Evolutionary conservation across 768 basidiomycete genomes (phyloP).

Genomic region (Amyloporia xantha): DNA sequence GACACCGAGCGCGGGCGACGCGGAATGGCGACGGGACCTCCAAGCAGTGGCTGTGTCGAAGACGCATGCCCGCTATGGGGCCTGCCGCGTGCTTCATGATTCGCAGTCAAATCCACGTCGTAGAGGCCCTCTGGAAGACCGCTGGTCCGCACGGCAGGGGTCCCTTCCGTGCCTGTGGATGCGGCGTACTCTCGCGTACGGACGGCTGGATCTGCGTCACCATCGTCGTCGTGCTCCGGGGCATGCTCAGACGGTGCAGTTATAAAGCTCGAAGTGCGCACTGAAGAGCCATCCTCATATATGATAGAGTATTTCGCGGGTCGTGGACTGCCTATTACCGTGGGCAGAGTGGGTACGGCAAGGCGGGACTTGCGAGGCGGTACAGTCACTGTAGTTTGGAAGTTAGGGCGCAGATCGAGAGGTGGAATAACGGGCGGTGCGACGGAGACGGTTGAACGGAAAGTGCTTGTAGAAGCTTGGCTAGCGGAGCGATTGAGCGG

Average conservation of each 20-base stretch:
- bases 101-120: conserved; percentile 7
- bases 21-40: conserved; percentile 8
- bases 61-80: conserved; percentile 8
- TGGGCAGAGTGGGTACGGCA: conserved; percentile 15
- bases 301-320: conserved; percentile 24
- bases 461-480: conserved; percentile 55
- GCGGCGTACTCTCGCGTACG: conserved; percentile 6
- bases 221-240: conserved; percentile 9
- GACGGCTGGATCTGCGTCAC: conserved; percentile 2
- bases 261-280: conserved; percentile 27
- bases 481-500: conserved; percentile 62
- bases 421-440: conserved; percentile 48
- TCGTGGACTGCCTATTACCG: conserved; percentile 16
- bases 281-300: conserved; percentile 23
- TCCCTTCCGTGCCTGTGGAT: conserved; percentile 2
- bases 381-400: conserved; percentile 25
- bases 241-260: conserved; percentile 25
- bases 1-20: conserved; percentile 15
- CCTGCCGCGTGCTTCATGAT: conserved; percentile 4
- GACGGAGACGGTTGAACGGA: conserved; percentile 36
- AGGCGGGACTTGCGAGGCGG: conserved; percentile 20
- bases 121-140: conserved; percentile 12
- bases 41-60: conserved; percentile 2
- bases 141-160: conserved; percentile 1
- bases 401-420: conserved; percentile 50